Conservation (phyloP, 768 basidiomycete species). For the Solioccasus polychromus region DNA sequence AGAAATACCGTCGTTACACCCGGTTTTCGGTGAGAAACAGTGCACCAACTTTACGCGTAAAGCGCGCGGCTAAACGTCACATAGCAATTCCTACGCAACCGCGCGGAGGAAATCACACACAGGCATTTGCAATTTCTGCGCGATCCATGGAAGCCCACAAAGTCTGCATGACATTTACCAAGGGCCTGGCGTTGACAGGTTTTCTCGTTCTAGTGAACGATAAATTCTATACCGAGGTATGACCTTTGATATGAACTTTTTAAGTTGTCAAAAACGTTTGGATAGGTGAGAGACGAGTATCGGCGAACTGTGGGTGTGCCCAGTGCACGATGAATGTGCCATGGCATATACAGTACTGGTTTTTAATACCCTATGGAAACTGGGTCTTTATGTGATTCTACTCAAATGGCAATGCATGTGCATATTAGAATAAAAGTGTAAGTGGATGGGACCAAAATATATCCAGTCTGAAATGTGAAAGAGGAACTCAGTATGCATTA, state of each 20-base stretch:
- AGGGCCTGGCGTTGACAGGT: constrained; percentile 60
- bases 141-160: constrained; percentile 60
- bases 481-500: constrained; percentile 1
- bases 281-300: constrained; percentile 26
- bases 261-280: neutral
- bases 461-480: constrained; percentile 17
- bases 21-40: constrained; percentile 48
- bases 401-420: constrained; percentile 14
- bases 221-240: constrained; percentile 54
- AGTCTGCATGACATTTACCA: constrained; percentile 52
- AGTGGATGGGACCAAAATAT: constrained; percentile 15
- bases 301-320: constrained; percentile 10
- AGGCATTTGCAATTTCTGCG: constrained; percentile 61
- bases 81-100: constrained; percentile 70
- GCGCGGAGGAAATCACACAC: constrained; percentile 74
- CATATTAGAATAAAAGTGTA: constrained; percentile 20
- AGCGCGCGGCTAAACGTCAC: constrained; percentile 16
- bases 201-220: constrained; percentile 58
- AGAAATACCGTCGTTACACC: constrained; percentile 66
- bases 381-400: constrained; percentile 12
- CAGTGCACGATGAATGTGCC: constrained; percentile 6
- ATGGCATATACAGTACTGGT: constrained; percentile 18
- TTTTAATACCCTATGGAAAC: constrained; percentile 11
- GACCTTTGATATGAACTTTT: neutral
- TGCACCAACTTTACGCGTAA: neutral